Base-by-base conservation (phyloP, 345 rosid species). In the Laguncularia racemosa region DNA sequence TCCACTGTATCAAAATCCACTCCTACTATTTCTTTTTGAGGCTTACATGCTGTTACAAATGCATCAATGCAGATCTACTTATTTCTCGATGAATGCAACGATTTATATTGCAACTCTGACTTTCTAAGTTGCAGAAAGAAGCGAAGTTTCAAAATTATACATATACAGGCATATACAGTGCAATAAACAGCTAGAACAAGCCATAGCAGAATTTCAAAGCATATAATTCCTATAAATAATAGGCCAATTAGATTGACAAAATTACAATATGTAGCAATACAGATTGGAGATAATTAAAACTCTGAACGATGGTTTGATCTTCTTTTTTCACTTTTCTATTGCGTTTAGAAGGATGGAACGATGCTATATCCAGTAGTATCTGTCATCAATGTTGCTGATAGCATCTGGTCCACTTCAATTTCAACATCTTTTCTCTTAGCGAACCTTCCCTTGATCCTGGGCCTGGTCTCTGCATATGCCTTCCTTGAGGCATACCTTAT, bases 401-500 rank as follows among this genome's bases (percentile, higher is more conserved):
- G 84, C 62, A 84, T 64, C 59, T 72, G 88, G 20, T 87, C 90
- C 16, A 73, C 82, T 53, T 83, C 89, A 50, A 81, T 74, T 12
- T 83, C 89, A 16, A 38, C 68, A 19, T 86, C 78, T 3, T 70
- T 79, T 68, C 95, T 81, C 83, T 93, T 93, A 0, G 90, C 97
- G 28, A 93, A 93, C 47, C 97, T 56, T 14, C 99, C 99, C 66
- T 89, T 93, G 77, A 93, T 82, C 38, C 99, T 69, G 12, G 97
- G 99, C 56, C 99, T 80, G 49, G 84, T 82, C 69, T 93, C 99
- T 45, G 97, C 99, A 49, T 93, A 89, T 4, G 99, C 97, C 74
- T 93, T 89, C 70, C 99, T 82, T 13, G 97, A 93, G 44, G 99
- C 99, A 72, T 93, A 89, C 79, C 99, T 75, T 59, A 89, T 93